Evolutionary conservation across 768 basidiomycete genomes (phyloP).

Genomic region (Lyophyllum decastes): DNA sequence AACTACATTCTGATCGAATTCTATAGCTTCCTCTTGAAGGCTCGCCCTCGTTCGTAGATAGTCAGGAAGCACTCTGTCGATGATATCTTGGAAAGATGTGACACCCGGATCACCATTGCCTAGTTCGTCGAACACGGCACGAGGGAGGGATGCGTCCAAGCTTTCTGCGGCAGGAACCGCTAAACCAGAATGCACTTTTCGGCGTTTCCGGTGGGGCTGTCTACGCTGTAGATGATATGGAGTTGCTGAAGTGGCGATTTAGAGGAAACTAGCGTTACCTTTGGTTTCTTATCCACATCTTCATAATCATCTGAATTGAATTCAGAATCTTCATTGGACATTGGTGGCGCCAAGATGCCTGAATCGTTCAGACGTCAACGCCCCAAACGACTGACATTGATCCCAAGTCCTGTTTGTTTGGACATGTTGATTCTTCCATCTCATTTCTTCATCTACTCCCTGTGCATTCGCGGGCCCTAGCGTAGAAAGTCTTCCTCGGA

Average conservation of each 20-base stretch:
- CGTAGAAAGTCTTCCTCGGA: too few species aligned
- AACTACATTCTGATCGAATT: slow-evolving; percentile 26
- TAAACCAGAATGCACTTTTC: slow-evolving; percentile 12
- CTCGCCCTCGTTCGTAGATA: slow-evolving; percentile 23
- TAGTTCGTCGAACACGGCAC: slow-evolving; percentile 20
- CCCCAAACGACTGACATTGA: not conserved
- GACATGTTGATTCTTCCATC: not conserved
- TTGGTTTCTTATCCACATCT: slow-evolving; percentile 2
- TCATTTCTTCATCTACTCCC: too few species aligned
- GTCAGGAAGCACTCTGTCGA: slow-evolving; percentile 30
- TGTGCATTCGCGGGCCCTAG: too few species aligned
- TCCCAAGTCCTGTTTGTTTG: not conserved
- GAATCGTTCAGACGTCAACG: not conserved
- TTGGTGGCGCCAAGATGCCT: not conserved
- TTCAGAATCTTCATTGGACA: not conserved
- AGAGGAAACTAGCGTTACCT: slow-evolving; percentile 1
- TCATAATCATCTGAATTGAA: slow-evolving; percentile 15
- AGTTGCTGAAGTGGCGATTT: not conserved
- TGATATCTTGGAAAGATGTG: slow-evolving; percentile 30
- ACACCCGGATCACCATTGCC: slow-evolving; percentile 16
- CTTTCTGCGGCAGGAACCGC: not conserved
- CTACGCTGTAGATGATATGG: not conserved
- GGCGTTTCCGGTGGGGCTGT: slow-evolving; percentile 16
- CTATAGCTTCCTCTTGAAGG: slow-evolving; percentile 19
- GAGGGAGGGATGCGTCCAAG: slow-evolving; percentile 1